Evolutionary conservation across 495 filamentous ascomycete species (phyloP).

Genomic region (Xylaria scruposa): DNA sequence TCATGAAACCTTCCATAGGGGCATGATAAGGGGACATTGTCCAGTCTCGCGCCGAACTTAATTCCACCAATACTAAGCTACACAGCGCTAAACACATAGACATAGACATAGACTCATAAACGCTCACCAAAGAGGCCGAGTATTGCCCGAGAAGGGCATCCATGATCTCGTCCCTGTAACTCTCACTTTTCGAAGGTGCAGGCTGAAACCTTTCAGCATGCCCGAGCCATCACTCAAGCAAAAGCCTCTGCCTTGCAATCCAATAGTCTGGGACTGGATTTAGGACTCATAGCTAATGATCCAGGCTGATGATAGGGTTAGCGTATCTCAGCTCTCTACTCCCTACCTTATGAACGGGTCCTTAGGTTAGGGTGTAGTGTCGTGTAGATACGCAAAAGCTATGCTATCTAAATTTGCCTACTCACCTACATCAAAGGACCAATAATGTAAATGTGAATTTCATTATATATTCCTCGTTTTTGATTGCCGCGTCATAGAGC

Average conservation of each 20-base stretch:
- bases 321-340: neutral
- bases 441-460: neutral
- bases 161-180: neutral
- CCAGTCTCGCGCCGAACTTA: neutral
- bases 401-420: neutral
- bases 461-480: neutral
- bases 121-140: neutral
- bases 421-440: neutral
- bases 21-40: neutral
- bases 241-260: neutral
- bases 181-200: neutral
- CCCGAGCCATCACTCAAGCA: no score
- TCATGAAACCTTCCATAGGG: neutral
- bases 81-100: no score
- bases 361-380: neutral
- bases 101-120: no score
- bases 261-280: neutral
- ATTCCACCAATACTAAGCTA: neutral
- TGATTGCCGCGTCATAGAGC: neutral
- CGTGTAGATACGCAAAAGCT: neutral
- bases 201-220: neutral
- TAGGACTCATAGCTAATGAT: neutral
- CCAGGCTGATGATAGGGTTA: neutral
- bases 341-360: neutral
- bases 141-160: neutral